Base-by-base conservation (phyloP, 768 basidiomycete genomes). In the Trametes coccinea region DNA sequence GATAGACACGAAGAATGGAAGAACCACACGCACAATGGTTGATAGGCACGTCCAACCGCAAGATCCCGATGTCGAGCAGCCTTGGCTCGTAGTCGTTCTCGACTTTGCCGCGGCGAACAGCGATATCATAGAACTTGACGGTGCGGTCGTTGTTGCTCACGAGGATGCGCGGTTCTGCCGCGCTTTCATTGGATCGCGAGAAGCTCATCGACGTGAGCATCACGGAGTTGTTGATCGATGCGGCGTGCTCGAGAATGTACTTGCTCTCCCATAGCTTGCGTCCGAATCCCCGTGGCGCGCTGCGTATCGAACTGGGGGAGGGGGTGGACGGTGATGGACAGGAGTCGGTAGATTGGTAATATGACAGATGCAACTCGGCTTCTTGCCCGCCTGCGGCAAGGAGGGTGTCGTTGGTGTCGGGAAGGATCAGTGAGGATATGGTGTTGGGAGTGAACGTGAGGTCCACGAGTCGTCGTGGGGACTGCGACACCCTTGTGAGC, bases 91-190 rank as follows among this genome's bases (percentile, higher is more conserved):
- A 59, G 30, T 62, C 59, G 45, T 78, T 74, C 8, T 57, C 64
- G 27, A 59, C 52, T 40, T 64, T 62, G 49, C 65, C 29, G 17
- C 76, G 77, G 33, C 86, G 78, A 37, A 87, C 72, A 2, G 88
- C 81, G 11, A 95, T 77, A 54, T 92, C 87, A 70, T 89, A 95
- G 68, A 95, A 85, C 72, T 86, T 89, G 68, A 96, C 84, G 0
- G 84, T 84, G 55, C 81, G 80, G 69, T 95, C 93, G 72, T 97
- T 97, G 70, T 95, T 95, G 75, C 88, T 90, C 62, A 95, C 85
- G 29, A 85, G 82, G 46, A 95, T 79, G 7, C 93, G 79, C 0
- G 93, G 93, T 67, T 92, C 90, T 8, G 82, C 80, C 63, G 83
- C 84, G 71, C 83, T 86, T 70, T 88, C 78, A 61, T 84, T 75